Base-by-base conservation (phyloP, 345 rosid genomes). In the Acer yangbiense region DNA sequence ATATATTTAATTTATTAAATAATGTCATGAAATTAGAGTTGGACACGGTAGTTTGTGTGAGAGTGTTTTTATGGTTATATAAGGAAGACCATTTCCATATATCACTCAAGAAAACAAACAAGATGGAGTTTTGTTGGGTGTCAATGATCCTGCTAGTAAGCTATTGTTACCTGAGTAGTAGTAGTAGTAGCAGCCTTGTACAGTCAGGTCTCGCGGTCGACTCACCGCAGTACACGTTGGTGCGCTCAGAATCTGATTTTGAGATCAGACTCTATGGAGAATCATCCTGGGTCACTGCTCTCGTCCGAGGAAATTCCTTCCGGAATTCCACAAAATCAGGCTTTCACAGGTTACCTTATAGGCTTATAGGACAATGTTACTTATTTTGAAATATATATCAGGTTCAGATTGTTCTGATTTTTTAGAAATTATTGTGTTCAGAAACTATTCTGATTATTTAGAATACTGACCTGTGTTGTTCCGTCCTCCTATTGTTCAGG, bases 231-330 rank as follows among this genome's bases (percentile, higher is more conserved):
- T 88, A 78, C 77, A 64, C 44, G 1, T 76, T 80, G 35, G 9
- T 85, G 0, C 82, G 62, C 39, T 55, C 75, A 3, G 87, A 81
- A 58, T 52, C 85, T n/a, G 88, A 85, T 60, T 82, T 83, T 25
- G 87, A 87, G 79, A 76, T 88, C 78, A 82, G 90, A 82, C 81
- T 80, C 65, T 87, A 83, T 77, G 17, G 32, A 20, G 82, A 82
- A 41, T 41, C 77, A 13, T 77, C 61, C 9, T 87, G 87, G 90
- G 76, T 79, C 68, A 82, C 88, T n/a, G 85, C 90, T 75, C 73
- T 63, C 23, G 81, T 82, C 57, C 79, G 69, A 23, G 90, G 82
- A 58, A 72, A 77, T 72, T 80, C 88, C 65, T 89, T 89, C 39
- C 9, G 41, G 29, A 77, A 77, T 58, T 83, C 87, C 32, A 89